Conservation (phyloP, 352 stramenopile genomes). For the Pythium brachiatum region DNA sequence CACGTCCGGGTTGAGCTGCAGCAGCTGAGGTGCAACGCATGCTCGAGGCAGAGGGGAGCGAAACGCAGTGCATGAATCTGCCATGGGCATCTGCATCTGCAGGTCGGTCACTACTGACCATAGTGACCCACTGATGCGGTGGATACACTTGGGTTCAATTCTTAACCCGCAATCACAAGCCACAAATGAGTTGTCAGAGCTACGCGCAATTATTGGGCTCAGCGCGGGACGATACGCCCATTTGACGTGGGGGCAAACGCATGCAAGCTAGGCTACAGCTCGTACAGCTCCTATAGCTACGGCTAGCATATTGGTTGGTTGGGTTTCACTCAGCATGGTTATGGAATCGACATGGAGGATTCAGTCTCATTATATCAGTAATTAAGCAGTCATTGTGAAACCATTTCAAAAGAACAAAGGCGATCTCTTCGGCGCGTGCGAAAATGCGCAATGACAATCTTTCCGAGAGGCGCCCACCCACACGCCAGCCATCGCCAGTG, state of each 20-base stretch:
- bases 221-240: too few species aligned
- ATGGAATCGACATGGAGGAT: constrained; percentile 31
- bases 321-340: constrained; percentile 29
- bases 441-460: background rate
- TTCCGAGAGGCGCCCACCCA: too few species aligned
- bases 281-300: background rate
- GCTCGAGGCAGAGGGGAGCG: background rate
- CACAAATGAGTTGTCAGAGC: too few species aligned
- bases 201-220: too few species aligned
- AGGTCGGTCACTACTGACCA: too few species aligned
- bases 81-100: background rate
- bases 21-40: constrained; percentile 1
- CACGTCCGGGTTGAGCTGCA: background rate
- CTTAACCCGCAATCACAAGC: background rate
- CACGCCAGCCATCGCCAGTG: too few species aligned
- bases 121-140: background rate
- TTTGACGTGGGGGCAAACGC: too few species aligned
- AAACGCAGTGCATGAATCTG: background rate
- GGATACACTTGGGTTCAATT: background rate
- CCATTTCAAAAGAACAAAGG: background rate
- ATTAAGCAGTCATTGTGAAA: constrained; percentile 30
- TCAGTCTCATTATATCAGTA: constrained; percentile 33
- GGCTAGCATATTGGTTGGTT: background rate
- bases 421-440: background rate
- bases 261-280: too few species aligned